Conservation (phyloP, 2,329 filamentous ascomycete species). For the Coniochaeta sp. region DNA sequence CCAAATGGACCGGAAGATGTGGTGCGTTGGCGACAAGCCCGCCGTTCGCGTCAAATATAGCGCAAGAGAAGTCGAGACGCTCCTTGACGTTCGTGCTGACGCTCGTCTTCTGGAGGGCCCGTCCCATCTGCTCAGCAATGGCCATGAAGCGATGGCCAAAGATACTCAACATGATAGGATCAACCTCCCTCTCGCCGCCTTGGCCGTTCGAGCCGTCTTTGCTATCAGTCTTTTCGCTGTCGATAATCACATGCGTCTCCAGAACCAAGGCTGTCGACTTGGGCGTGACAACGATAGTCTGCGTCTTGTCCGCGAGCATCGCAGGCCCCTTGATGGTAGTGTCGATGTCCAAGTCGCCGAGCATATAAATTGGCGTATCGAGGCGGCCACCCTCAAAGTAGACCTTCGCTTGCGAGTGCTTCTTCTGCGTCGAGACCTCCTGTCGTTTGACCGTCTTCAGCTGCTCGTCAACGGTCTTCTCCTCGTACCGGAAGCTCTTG, state of each 20-base stretch:
- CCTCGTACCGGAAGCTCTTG: conserved; percentile 73
- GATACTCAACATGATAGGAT: conserved; percentile 71
- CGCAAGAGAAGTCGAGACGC: conserved; percentile 76
- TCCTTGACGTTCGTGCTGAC: conserved; percentile 79
- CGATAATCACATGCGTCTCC: conserved; percentile 83
- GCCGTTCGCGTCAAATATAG: conserved; percentile 69
- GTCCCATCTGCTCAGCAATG: conserved; percentile 79
- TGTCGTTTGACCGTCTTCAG: conserved; percentile 61
- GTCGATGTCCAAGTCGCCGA: conserved; percentile 66
- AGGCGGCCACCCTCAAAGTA: conserved; percentile 79
- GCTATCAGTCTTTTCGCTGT: conserved; percentile 49
- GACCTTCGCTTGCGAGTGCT: conserved; percentile 60
- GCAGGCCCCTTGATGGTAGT: conserved; percentile 72
- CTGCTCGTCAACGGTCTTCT: conserved; percentile 80
- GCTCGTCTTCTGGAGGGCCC: conserved; percentile 71
- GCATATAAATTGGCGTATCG: conserved; percentile 76
- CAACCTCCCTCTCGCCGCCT: conserved; percentile 41
- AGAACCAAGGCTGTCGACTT: conserved; percentile 69
- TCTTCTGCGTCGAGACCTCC: conserved; percentile 49
- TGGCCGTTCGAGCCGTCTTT: conserved; percentile 21
- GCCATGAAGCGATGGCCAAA: conserved; percentile 82
- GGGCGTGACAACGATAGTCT: conserved; percentile 87
- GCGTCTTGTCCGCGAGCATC: conserved; percentile 79
- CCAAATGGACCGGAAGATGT: conserved; percentile 74
- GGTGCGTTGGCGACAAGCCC: conserved; percentile 74